Evolutionary conservation across 805 yeast species (phyloP).

Genomic region (Starmera amethionina): DNA sequence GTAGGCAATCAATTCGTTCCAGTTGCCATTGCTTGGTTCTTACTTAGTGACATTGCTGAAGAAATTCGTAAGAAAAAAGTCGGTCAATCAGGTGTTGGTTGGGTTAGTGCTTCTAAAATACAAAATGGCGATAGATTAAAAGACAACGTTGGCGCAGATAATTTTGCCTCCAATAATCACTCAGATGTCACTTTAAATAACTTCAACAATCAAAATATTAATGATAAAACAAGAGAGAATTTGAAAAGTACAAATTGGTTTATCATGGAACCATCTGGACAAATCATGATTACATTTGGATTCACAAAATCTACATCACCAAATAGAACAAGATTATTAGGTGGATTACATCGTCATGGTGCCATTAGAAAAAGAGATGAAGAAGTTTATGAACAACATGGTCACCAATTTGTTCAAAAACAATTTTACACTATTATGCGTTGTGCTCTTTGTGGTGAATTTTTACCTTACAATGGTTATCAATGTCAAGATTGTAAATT

Average conservation of each 20-base stretch:
- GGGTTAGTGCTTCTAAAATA: constrained; percentile 75
- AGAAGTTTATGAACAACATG: constrained; percentile 88
- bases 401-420: constrained; percentile 93
- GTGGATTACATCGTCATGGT: constrained; percentile 89
- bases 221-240: constrained; percentile 12
- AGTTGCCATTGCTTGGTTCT: constrained; percentile 87
- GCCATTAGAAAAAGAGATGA: constrained; percentile 90
- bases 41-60: constrained; percentile 86
- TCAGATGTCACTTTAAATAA: not conserved
- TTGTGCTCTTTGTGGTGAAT: constrained; percentile 96
- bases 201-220: not conserved
- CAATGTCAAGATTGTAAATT: constrained; percentile 83
- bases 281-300: constrained; percentile 64
- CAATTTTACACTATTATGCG: constrained; percentile 95
- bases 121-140: constrained; percentile 13
- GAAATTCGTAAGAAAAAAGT: constrained; percentile 88
- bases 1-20: constrained; percentile 60
- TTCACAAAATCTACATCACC: constrained; percentile 60
- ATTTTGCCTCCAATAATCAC: constrained; percentile 10
- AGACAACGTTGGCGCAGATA: constrained; percentile 13
- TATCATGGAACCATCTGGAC: constrained; percentile 90
- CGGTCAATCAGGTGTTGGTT: constrained; percentile 69
- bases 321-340: constrained; percentile 34
- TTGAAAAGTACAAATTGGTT: constrained; percentile 73
- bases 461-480: constrained; percentile 75